Conservation (phyloP, 768 basidiomycete species). For the Mrakia gelida region DNA sequence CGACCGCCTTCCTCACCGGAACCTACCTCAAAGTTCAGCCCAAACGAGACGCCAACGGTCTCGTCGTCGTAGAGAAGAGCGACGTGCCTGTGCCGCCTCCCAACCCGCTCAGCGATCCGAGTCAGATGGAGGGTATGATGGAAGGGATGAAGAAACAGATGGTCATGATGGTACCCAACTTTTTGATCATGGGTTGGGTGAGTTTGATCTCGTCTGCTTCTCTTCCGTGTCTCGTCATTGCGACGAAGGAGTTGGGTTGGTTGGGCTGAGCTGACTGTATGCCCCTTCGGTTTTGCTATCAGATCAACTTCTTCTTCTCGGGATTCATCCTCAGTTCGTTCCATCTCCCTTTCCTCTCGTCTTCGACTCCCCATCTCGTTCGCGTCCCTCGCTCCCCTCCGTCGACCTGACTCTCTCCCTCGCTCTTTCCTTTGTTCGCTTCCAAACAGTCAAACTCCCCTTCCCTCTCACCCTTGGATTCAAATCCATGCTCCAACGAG, state of each 20-base stretch:
- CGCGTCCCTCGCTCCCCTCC: too few relatives aligned
- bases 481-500: slow-evolving; percentile 95
- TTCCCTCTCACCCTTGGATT: slow-evolving; percentile 96
- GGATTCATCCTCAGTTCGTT: slow-evolving; percentile 93
- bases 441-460: slow-evolving; percentile 74
- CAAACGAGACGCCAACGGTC: slow-evolving; percentile 44
- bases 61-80: slow-evolving; percentile 48
- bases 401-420: background rate
- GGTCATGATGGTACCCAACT: slow-evolving; percentile 61
- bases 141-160: slow-evolving; percentile 97
- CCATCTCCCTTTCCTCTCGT: background rate
- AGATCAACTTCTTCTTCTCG: slow-evolving; percentile 98
- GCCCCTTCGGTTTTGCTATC: background rate
- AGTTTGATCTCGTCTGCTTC: too few relatives aligned
- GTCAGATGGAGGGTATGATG: slow-evolving; percentile 98
- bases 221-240: background rate
- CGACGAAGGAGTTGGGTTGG: background rate
- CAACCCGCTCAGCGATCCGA: slow-evolving; percentile 83
- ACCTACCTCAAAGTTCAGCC: slow-evolving; percentile 81
- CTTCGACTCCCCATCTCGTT: background rate
- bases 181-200: slow-evolving; percentile 92
- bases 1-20: slow-evolving; percentile 49
- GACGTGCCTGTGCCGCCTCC: slow-evolving; percentile 51
- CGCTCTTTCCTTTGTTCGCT: background rate
- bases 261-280: background rate